Conservation (phyloP, 1,139 yeast genomes). For the Debaryomyces nepalensis region DNA sequence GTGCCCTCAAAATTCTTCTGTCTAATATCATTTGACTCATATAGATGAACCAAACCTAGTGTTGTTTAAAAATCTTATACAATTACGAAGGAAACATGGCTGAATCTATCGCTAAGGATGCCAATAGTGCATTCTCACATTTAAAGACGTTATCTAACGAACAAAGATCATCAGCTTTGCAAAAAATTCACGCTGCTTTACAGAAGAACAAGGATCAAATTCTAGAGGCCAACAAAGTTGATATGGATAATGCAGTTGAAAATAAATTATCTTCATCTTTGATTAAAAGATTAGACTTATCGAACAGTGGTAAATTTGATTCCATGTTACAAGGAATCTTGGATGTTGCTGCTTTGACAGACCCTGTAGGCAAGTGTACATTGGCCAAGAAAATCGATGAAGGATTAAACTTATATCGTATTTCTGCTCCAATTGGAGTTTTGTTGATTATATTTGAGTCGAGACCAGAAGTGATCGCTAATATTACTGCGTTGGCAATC, state of each 20-base stretch:
- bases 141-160: conserved; percentile 77
- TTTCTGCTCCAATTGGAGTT: conserved; percentile 95
- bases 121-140: conserved; percentile 77
- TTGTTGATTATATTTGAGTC: conserved; percentile 91
- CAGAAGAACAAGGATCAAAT: conserved; percentile 61
- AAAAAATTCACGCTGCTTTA: conserved; percentile 72
- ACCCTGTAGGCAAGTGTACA: conserved; percentile 87
- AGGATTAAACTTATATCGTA: conserved; percentile 76
- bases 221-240: conserved; percentile 71
- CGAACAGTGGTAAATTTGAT: conserved; percentile 83
- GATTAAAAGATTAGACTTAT: conserved; percentile 80
- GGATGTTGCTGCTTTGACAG: conserved; percentile 86
- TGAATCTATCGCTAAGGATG: conserved; percentile 76
- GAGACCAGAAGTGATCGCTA: conserved; percentile 98
- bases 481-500: conserved; percentile 92
- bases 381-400: conserved; percentile 86
- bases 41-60: not conserved
- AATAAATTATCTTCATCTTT: conserved; percentile 68
- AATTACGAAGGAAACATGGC: conserved; percentile 40
- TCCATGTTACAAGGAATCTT: conserved; percentile 92
- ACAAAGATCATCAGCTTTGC: conserved; percentile 73
- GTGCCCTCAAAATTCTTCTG: not conserved
- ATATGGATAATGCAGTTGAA: conserved; percentile 68
- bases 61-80: not conserved
- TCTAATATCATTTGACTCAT: conserved; percentile 2